Evolutionary conservation across 306 rosid species (phyloP), one percentile per base, ranked within the genome.

Genomic region (Glycine tomentella): DNA sequence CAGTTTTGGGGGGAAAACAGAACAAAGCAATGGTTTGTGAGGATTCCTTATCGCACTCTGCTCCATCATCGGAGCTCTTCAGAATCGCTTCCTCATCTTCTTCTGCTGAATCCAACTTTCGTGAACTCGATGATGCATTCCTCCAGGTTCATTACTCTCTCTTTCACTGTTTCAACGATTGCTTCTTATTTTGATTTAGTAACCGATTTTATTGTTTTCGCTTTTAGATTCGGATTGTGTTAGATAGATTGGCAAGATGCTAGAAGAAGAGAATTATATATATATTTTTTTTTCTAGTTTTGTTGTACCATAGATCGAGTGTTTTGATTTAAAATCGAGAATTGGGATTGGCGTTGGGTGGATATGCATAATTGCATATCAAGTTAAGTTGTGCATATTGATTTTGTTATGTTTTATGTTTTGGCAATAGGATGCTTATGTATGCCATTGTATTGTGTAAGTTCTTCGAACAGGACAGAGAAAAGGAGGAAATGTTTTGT

Each of bases 61-160:
- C 77, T 64, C 46, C 12, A 3, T 59, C 86, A 3, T n/a, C 81
- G 33, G 42, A 81, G 49, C 77, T 75, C 8, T 55, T 72, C 12
- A 49, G 31, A 66, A 69, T 69, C 8, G 38, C 62, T 25, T 25
- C 31, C 0, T 25, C 31, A 25, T 25, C 31, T 25, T 64, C 89
- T 0, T 82, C 82, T 46, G 55, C 80, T 1, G 79, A 71, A 81
- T 88, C 91, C 57, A 84, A 72, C 87, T 88, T 86, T 38, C 89
- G 91, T 1, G 74, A 88, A 69, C 85, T 88, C 5, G 91, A 88
- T 7, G 89, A 88, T 53, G 91, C 89, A 57, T 88, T 86, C 83
- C 87, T 88, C 7, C 91, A 88, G 91, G 91, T 88, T 73, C 42
- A 34, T 79, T 52, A 15, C 50, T 53, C 62, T 38, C 75, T 75